A percentile compares a stretch with the other conserved stretches of the same genome.
These are phyloP conservation scores for Wickerhamiella pararugosa DNA, from an alignment of 1,139 yeast genomes.

Conservation along the genomic window DNA sequence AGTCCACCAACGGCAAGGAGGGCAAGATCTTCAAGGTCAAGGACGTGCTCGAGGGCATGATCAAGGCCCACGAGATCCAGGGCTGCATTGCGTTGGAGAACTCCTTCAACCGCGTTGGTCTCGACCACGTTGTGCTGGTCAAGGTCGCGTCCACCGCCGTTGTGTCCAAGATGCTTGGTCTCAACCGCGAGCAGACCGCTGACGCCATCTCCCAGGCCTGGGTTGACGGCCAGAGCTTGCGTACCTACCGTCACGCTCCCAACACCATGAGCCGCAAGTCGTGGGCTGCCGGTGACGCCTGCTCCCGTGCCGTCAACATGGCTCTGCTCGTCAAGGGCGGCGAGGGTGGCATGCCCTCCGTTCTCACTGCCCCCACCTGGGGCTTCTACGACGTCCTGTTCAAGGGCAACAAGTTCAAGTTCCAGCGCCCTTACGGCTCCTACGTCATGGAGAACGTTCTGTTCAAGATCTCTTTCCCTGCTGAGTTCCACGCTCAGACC, in stretches of 20 bases:
- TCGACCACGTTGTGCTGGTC: slow-evolving; percentile 43
- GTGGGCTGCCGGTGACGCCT: slow-evolving; percentile 56
- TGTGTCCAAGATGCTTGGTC: slow-evolving; percentile 38
- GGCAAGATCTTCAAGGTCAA: slow-evolving; percentile 31
- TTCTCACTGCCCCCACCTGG: slow-evolving; percentile 42
- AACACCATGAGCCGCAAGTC: slow-evolving; percentile 48
- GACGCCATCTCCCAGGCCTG: slow-evolving; percentile 45
- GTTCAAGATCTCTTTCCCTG: slow-evolving; percentile 49
- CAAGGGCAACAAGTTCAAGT: slow-evolving; percentile 36
- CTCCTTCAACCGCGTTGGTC: slow-evolving; percentile 44
- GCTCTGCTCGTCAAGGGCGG: slow-evolving; percentile 39
- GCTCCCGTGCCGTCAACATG: slow-evolving; percentile 42
- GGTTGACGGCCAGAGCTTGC: slow-evolving; percentile 42
- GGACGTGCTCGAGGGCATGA: slow-evolving; percentile 40
- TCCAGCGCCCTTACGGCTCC: slow-evolving; percentile 39
- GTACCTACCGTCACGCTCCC: slow-evolving; percentile 50
- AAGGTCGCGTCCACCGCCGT: slow-evolving; percentile 50
- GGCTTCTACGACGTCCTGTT: slow-evolving; percentile 46
- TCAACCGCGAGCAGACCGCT: slow-evolving; percentile 35
- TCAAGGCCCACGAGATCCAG: slow-evolving; percentile 48
- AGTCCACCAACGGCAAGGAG: slow-evolving; percentile 27
- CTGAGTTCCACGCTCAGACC: slow-evolving; percentile 53
- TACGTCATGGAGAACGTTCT: slow-evolving; percentile 50
- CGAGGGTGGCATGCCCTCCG: slow-evolving; percentile 42
- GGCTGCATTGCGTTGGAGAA: slow-evolving; percentile 43